Evolutionary conservation across 1,284 basidiomycete species (phyloP).

Genomic region (Lentinula novae-zelandiae): DNA sequence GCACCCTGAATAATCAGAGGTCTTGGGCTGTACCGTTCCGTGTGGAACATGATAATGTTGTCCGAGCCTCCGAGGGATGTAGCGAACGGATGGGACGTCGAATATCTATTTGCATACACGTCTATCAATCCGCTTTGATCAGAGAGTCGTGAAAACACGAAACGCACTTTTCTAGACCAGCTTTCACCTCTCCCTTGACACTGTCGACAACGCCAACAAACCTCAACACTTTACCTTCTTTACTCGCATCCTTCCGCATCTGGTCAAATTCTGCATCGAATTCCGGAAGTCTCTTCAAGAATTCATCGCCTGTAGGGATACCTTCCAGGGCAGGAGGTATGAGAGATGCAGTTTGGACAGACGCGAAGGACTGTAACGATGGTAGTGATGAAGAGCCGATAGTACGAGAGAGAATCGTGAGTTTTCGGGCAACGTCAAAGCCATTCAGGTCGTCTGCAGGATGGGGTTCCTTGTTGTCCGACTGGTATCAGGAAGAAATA

Average conservation of each 20-base stretch:
- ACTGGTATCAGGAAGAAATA: background rate
- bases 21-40: conserved; percentile 79
- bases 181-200: conserved; percentile 70
- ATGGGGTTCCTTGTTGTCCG: conserved; percentile 78
- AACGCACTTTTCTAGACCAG: conserved; percentile 79
- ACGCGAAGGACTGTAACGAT: conserved; percentile 58
- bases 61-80: conserved; percentile 94
- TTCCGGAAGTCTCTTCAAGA: conserved; percentile 76
- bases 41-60: conserved; percentile 98
- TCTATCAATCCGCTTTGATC: background rate
- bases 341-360: conserved; percentile 83
- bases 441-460: conserved; percentile 96
- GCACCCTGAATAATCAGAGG: conserved; percentile 94
- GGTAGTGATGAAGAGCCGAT: conserved; percentile 44
- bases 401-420: conserved; percentile 89
- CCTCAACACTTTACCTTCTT: conserved; percentile 80
- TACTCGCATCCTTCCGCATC: conserved; percentile 73
- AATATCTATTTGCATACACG: conserved; percentile 56
- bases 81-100: conserved; percentile 88
- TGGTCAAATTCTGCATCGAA: conserved; percentile 82
- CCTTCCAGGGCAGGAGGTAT: conserved; percentile 76
- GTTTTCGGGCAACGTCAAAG: conserved; percentile 94
- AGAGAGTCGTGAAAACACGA: conserved; percentile 1
- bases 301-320: conserved; percentile 74
- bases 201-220: conserved; percentile 97